Evolutionary conservation across 495 filamentous ascomycete genomes (phyloP), one percentile per base, ranked within the genome.

Genomic region (Viridothelium virens): DNA sequence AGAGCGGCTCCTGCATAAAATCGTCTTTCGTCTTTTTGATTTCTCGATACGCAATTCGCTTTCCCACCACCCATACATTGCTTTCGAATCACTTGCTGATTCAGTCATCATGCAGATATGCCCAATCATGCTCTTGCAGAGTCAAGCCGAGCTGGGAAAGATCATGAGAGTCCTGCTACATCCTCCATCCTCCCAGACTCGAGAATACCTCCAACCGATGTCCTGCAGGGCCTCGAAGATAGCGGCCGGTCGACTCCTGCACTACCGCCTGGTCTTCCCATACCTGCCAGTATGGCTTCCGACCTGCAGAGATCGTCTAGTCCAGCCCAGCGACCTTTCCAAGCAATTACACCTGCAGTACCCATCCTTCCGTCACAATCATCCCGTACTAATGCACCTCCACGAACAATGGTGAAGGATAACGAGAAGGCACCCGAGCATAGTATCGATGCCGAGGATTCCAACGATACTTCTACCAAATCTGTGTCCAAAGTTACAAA

Each of bases 181-280:
- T 7, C 31, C 18, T 36, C 31, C 18, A 18, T 59, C 2, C 31
- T 34, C 36, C 5, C 36, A 25, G 9, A 5, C 3, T 67, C 66
- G 16, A 56, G 66, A 2, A 63, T 59, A 44, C 65, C 68, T 4
- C 70, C 70, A 38, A 66, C 70, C 4, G 66, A 68, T 9, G 64
- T 70, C 2, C 68, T 69, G n/a, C 70, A 66, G 18, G 70, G 70
- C 14, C 70, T 72, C 62, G 68, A 72, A 64, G 48, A 65, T 3
- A 63, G 64, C 9, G 2, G 37, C 16, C 66, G 65, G 34, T 62
- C 61, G 5, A 65, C 63, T 53, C 63, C 63, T 33, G 36, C 44
- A 7, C 11, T 65, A 44, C 63, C 63, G 12, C 34, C 59, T 2
- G 61, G 70, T 34, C 66, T 69, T n/a, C 53, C 63, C 2, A 69